Base-by-base conservation (phyloP, 75 land plant genomes). In the Picea sitchensis region DNA sequence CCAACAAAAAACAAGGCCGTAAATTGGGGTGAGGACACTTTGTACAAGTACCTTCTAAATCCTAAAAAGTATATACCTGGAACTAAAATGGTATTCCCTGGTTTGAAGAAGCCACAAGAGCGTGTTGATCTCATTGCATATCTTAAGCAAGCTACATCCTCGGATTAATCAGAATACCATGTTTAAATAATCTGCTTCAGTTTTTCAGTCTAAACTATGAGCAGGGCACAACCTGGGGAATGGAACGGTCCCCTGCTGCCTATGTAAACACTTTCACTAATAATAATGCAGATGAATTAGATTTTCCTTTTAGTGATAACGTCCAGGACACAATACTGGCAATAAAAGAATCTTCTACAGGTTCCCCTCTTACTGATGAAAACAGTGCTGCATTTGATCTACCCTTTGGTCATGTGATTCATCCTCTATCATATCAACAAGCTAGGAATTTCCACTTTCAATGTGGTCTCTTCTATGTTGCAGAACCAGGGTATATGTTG, bases 1-100 rank as follows among this genome's bases (percentile, higher is more conserved):
- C 26, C 26, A 26, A 26, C 26, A 26, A 26, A 26, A 26, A 26
- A 26, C 26, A 26, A 26, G 26, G 26, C 26, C 26, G 26, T 26
- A 26, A 26, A 26, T 26, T 26, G 26, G 26, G 26, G 26, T 26
- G 26, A 26, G 26, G 26, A 26, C 26, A 26, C 26, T 26, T 26
- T 26, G 26, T 26, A 26, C 26, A 26, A 26, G 26, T 26, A 26
- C 26, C 26, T 26, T 26, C 26, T 26, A 26, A 26, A 26, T 26
- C 26, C 26, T 26, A 26, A 26, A 26, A 26, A 92, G 93, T 92
- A 87, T 76, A 92, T 92, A 32, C 95, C 95, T 47, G 95, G 95
- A 31, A 92, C 92, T 14, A 92, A 92, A 86, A 92, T 92, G 95
- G 95, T 92, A 30, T 92, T 92, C 82, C 94, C 94, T 61, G 92